Percentiles rank a stretch among this genome's conserved stretches.
phyloP scores from a whole-genome alignment of 108 stramenopile species.

The Skeletonema costatum region DNA sequence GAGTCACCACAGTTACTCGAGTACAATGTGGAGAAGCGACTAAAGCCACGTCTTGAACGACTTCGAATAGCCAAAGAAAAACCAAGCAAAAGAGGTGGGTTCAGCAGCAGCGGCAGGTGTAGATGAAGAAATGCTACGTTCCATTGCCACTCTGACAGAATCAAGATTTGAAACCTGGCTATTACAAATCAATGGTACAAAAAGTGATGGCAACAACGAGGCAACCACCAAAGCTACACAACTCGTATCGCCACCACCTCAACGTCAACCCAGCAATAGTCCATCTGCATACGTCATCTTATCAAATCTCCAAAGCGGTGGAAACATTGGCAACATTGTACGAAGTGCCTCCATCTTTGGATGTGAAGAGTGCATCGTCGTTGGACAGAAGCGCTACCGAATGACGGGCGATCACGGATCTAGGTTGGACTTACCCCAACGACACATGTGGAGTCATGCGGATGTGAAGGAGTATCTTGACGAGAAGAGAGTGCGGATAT shows the following conservation, averaged over 20 bases:
- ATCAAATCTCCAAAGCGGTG: slow-evolving; percentile 24
- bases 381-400: slow-evolving; percentile 19
- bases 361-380: slow-evolving; percentile 18
- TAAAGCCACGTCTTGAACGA: slow-evolving; percentile 21
- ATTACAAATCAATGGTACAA: no score
- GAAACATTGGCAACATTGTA: slow-evolving; percentile 25
- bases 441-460: slow-evolving; percentile 23
- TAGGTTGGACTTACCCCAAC: slow-evolving; percentile 19
- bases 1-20: slow-evolving; percentile 15
- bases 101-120: background rate
- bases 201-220: background rate
- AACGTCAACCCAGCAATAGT: slow-evolving; percentile 5
- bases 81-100: background rate
- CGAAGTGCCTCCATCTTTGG: slow-evolving; percentile 26
- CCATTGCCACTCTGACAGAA: slow-evolving; percentile 16
- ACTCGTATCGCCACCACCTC: background rate
- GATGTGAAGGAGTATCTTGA: slow-evolving; percentile 13
- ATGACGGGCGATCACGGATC: slow-evolving; percentile 24
- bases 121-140: slow-evolving; percentile 16
- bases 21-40: slow-evolving; percentile 21
- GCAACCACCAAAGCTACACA: background rate
- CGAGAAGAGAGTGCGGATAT: slow-evolving; percentile 14
- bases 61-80: background rate
- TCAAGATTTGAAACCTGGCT: slow-evolving; percentile 24
- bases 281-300: slow-evolving; percentile 9